Percentiles rank a stretch among this genome's conserved stretches.
Evolutionary conservation across 371 early-diverging fungal genomes (phyloP).

Genomic region (Dichotomocladium elegans): DNA sequence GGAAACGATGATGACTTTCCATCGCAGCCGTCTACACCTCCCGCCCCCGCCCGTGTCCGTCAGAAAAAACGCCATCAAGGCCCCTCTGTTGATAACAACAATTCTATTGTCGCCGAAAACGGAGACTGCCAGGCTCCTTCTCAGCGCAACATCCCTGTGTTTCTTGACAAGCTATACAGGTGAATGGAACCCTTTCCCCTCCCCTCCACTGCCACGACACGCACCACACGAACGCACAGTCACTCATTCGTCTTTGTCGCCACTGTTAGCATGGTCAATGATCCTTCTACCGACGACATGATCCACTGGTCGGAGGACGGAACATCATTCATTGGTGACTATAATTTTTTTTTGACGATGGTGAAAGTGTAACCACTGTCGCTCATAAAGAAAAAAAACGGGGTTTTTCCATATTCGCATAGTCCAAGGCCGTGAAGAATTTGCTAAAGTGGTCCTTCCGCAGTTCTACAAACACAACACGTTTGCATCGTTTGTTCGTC

Average conservation of each 20-base stretch:
- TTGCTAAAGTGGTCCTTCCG: constrained; percentile 73
- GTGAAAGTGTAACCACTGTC: neutral
- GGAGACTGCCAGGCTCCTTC: constrained; percentile 2
- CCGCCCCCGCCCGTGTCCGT: too few relatives aligned
- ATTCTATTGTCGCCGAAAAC: neutral
- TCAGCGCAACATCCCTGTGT: constrained; percentile 71
- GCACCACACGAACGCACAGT: too few relatives aligned
- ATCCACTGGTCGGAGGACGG: constrained; percentile 77
- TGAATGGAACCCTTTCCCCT: too few relatives aligned
- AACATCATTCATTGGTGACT: constrained; percentile 61
- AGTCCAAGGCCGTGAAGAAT: constrained; percentile 68
- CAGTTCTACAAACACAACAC: constrained; percentile 82
- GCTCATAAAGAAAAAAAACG: too few relatives aligned
- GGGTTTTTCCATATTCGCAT: neutral
- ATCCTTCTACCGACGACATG: constrained; percentile 53
- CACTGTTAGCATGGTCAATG: constrained; percentile 72
- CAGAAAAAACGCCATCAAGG: too few relatives aligned
- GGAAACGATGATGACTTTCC: neutral
- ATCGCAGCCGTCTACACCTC: too few relatives aligned
- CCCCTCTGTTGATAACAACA: neutral
- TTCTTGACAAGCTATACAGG: constrained; percentile 83
- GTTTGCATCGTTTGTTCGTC: constrained; percentile 80
- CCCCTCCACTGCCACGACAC: too few relatives aligned
- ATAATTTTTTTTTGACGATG: neutral
- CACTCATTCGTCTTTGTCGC: too few relatives aligned